A percentile compares a stretch with the other conserved stretches of the same genome.
These are phyloP conservation scores for Hypoxylon sp. DNA, from an alignment of 2,329 filamentous ascomycete genomes.

Conservation along the genomic window DNA sequence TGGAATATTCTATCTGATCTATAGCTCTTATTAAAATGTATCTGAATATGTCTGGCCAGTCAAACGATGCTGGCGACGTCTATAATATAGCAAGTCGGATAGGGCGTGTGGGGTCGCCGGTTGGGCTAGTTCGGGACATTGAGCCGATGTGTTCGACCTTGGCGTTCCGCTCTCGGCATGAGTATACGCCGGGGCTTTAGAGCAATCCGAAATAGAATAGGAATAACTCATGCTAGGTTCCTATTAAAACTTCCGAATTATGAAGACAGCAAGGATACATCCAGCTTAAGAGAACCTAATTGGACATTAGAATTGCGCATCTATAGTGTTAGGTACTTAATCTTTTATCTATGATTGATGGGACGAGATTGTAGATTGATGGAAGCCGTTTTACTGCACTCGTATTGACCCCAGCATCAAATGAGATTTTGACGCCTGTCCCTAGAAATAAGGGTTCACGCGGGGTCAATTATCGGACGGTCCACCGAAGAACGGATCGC, in stretches of 20 bases:
- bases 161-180: constrained; percentile 43
- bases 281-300: not conserved
- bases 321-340: constrained; percentile 10
- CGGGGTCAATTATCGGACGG: not conserved
- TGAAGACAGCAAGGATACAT: not conserved
- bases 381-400: constrained; percentile 1
- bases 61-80: constrained; percentile 2
- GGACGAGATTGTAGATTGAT: not conserved
- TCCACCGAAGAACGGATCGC: not conserved
- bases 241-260: constrained; percentile 6
- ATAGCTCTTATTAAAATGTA: not conserved
- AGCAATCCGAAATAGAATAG: not conserved
- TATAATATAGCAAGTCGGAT: constrained; percentile 24
- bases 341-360: constrained; percentile 1
- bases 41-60: not conserved
- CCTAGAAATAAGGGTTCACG: not conserved
- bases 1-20: not conserved
- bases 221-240: not conserved
- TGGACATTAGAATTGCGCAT: constrained; percentile 1
- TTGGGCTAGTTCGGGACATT: constrained; percentile 45
- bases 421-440: not conserved
- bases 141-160: constrained; percentile 43
- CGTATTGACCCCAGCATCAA: not conserved
- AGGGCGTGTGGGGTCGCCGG: constrained; percentile 30
- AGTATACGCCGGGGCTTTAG: constrained; percentile 6